Evolutionary conservation across 2,329 filamentous ascomycete genomes (phyloP).

Genomic region (Cytospora mali): DNA sequence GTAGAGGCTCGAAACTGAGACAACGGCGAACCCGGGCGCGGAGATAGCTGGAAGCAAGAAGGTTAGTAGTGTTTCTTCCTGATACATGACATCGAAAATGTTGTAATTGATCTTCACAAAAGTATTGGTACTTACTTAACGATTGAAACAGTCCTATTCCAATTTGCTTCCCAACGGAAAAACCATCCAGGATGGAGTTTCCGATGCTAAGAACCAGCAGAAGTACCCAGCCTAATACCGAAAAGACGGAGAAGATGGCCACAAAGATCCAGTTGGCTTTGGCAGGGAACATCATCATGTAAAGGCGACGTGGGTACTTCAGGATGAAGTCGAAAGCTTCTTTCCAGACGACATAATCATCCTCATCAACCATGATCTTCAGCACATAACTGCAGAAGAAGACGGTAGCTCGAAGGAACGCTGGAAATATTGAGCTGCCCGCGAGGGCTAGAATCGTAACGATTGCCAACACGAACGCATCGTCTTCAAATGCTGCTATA

Average conservation of each 20-base stretch:
- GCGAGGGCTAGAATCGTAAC: slow-evolving; percentile 43
- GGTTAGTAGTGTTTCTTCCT: background rate
- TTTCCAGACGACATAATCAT: slow-evolving; percentile 41
- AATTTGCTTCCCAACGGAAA: slow-evolving; percentile 49
- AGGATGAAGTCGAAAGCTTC: slow-evolving; percentile 53
- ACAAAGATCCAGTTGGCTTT: slow-evolving; percentile 53
- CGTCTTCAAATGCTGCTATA: slow-evolving; percentile 50
- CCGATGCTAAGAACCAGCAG: slow-evolving; percentile 57
- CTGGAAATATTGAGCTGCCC: slow-evolving; percentile 56
- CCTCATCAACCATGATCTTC: slow-evolving; percentile 38
- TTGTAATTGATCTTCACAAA: background rate
- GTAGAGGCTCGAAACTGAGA: slow-evolving; percentile 49
- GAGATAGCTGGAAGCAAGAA: slow-evolving; percentile 41
- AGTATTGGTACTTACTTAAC: slow-evolving; percentile 13
- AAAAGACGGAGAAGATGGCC: slow-evolving; percentile 49
- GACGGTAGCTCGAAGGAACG: slow-evolving; percentile 45
- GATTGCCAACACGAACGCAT: slow-evolving; percentile 37
- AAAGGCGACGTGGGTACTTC: slow-evolving; percentile 59
- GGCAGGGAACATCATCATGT: slow-evolving; percentile 65
- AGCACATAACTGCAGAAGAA: slow-evolving; percentile 26
- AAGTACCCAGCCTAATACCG: slow-evolving; percentile 54
- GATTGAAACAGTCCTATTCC: slow-evolving; percentile 58
- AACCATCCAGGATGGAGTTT: slow-evolving; percentile 47
- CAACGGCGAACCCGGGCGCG: slow-evolving; percentile 58
- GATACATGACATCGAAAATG: no score